Evolutionary conservation across 768 basidiomycete species (phyloP).

Genomic region (Boletus insuetus): DNA sequence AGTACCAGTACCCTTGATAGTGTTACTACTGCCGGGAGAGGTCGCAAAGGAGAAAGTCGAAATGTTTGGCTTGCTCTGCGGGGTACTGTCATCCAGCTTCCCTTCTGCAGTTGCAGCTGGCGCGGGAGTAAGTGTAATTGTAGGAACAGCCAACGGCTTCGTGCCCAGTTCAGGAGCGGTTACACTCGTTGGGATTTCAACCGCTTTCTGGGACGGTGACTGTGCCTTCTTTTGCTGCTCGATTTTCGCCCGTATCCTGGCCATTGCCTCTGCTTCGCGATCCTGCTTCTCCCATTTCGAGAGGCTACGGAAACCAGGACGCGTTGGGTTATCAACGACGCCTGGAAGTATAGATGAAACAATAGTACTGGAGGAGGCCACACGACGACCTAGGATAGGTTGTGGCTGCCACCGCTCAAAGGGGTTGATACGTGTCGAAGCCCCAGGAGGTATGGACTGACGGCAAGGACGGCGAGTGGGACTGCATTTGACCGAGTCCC

Average conservation of each 20-base stretch:
- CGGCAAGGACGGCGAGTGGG: slow-evolving; percentile 42
- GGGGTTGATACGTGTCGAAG: slow-evolving; percentile 48
- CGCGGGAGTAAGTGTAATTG: slow-evolving; percentile 29
- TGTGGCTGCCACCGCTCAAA: slow-evolving; percentile 37
- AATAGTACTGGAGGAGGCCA: slow-evolving; percentile 36
- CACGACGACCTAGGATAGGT: slow-evolving; percentile 43
- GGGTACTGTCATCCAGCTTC: slow-evolving; percentile 1
- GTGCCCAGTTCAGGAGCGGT: slow-evolving; percentile 22
- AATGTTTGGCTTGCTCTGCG: slow-evolving; percentile 14
- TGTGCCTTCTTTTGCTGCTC: slow-evolving; percentile 44
- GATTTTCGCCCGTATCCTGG: slow-evolving; percentile 57
- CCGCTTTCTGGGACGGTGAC: slow-evolving; percentile 33
- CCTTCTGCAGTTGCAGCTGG: slow-evolving; percentile 7
- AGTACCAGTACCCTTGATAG: slow-evolving; percentile 6
- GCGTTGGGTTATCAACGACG: slow-evolving; percentile 56
- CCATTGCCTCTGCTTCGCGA: slow-evolving; percentile 75
- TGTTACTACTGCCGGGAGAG: slow-evolving; percentile 2
- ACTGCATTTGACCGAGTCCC: slow-evolving; percentile 55
- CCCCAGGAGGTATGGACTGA: slow-evolving; percentile 45
- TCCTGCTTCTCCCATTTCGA: slow-evolving; percentile 90
- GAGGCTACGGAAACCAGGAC: slow-evolving; percentile 44
- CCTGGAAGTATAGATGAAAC: slow-evolving; percentile 29
- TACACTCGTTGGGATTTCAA: slow-evolving; percentile 29
- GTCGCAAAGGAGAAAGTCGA: slow-evolving; percentile 17
- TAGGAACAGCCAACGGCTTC: slow-evolving; percentile 24